Conservation (phyloP, 1,284 basidiomycete genomes). For the Sphagnurus paluster region DNA sequence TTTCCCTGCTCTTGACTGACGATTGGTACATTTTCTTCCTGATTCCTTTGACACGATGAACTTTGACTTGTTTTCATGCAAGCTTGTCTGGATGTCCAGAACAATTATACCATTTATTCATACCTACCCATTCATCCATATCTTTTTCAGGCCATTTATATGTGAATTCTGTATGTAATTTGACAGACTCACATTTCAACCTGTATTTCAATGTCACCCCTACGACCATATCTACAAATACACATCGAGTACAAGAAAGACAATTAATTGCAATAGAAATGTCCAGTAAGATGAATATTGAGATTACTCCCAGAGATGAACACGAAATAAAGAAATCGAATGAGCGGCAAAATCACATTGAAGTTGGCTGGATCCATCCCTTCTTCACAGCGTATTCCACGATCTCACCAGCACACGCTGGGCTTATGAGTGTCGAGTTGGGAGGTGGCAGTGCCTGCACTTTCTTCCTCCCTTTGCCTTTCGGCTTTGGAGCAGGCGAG, state of each 20-base stretch:
- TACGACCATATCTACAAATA: constrained; percentile 5
- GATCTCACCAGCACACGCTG: constrained; percentile 52
- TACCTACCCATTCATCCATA: background rate
- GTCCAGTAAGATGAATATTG: background rate
- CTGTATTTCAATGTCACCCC: too few relatives aligned
- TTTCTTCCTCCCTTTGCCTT: constrained; percentile 43
- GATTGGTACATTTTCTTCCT: too few relatives aligned
- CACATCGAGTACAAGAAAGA: background rate
- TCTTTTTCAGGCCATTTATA: constrained; percentile 1
- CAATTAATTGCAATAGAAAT: background rate
- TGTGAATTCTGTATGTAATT: too few relatives aligned
- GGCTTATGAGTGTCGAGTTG: constrained; percentile 25
- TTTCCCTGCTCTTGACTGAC: too few relatives aligned
- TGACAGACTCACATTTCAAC: too few relatives aligned
- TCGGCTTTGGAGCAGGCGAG: constrained; percentile 24
- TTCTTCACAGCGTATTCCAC: constrained; percentile 51
- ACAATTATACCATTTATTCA: too few relatives aligned
- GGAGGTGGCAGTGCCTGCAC: constrained; percentile 27
- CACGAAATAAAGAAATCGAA: background rate
- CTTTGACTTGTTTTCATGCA: too few relatives aligned
- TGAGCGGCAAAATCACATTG: constrained; percentile 10
- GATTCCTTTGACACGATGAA: too few relatives aligned
- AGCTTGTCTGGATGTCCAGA: too few relatives aligned
- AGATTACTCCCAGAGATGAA: background rate
- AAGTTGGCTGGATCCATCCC: constrained; percentile 49